A percentile compares a stretch with the other conserved stretches of the same genome.
phyloP scores from a whole-genome alignment of 164 flowering plant species.

The Vitis cinerea region DNA sequence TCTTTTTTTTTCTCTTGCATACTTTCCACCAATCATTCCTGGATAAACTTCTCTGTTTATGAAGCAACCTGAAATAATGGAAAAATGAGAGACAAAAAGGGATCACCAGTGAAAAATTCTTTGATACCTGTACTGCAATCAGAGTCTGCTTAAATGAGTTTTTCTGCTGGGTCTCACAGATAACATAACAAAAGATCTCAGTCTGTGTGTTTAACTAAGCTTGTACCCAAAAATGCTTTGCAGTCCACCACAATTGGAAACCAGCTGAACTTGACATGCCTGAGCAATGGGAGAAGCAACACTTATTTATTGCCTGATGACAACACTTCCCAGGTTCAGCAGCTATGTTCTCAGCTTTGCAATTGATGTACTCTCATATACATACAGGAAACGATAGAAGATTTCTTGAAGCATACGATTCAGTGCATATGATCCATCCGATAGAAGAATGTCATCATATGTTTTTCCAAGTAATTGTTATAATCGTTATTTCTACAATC shows the following conservation, averaged over 20 bases:
- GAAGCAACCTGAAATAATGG: no score
- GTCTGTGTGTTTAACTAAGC: no score
- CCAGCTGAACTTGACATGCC: slow-evolving; percentile 43
- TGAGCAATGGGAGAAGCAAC: slow-evolving; percentile 28
- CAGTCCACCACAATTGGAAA: slow-evolving; percentile 37
- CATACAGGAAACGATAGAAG: not conserved
- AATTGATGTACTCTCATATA: slow-evolving; percentile 14
- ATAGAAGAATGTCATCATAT: no score
- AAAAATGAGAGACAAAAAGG: no score
- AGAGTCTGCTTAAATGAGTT: no score
- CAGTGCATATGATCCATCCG: not conserved
- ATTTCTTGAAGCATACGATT: slow-evolving; percentile 3
- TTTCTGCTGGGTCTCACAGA: no score
- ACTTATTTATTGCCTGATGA: slow-evolving; percentile 11
- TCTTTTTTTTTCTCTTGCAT: not conserved
- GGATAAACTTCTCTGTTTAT: no score
- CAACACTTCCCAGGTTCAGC: slow-evolving; percentile 14
- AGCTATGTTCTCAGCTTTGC: slow-evolving; percentile 45
- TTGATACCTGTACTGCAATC: no score
- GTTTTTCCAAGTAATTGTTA: no score
- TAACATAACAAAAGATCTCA: no score
- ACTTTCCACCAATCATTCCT: not conserved
- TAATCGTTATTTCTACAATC: no score
- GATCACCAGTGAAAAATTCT: no score
- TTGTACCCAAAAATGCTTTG: slow-evolving; percentile 25